Percentiles rank a stretch among this genome's conserved stretches.
These are phyloP conservation scores for Macrolepiota fuliginosa DNA, from an alignment of 768 basidiomycete species.

Conservation along the genomic window DNA sequence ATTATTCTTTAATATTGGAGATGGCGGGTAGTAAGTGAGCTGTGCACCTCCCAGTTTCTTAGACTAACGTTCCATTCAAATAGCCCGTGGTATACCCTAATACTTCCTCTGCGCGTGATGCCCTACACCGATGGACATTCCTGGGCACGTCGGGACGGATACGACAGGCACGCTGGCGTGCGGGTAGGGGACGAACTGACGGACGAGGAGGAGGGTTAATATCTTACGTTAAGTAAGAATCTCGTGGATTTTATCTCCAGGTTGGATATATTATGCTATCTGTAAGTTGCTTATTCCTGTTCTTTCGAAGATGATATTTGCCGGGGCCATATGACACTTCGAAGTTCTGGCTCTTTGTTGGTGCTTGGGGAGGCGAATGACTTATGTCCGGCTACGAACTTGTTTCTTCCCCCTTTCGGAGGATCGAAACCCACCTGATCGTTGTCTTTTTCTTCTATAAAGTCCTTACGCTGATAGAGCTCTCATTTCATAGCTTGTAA, in stretches of 20 bases:
- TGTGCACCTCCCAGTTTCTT: background rate
- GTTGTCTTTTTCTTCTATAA: background rate
- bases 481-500: too few relatives aligned
- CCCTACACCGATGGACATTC: constrained; percentile 84
- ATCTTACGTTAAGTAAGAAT: background rate
- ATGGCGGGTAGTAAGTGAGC: constrained; percentile 72
- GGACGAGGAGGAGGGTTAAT: constrained; percentile 60
- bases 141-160: constrained; percentile 73
- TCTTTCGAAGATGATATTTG: constrained; percentile 51
- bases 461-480: background rate
- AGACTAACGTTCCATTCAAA: background rate
- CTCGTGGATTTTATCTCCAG: background rate
- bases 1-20: constrained; percentile 86
- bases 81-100: constrained; percentile 76
- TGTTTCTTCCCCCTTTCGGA: background rate
- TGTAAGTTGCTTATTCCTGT: constrained; percentile 17
- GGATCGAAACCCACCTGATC: background rate
- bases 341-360: constrained; percentile 22
- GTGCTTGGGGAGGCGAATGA: constrained; percentile 53
- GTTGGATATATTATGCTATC: constrained; percentile 13
- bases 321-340: constrained; percentile 90
- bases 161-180: constrained; percentile 59
- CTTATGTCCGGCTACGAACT: constrained; percentile 47
- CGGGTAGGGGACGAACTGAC: constrained; percentile 84
- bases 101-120: constrained; percentile 75